Conservation (phyloP, 2,329 filamentous ascomycete genomes). For the Xylariaceae sp. region DNA sequence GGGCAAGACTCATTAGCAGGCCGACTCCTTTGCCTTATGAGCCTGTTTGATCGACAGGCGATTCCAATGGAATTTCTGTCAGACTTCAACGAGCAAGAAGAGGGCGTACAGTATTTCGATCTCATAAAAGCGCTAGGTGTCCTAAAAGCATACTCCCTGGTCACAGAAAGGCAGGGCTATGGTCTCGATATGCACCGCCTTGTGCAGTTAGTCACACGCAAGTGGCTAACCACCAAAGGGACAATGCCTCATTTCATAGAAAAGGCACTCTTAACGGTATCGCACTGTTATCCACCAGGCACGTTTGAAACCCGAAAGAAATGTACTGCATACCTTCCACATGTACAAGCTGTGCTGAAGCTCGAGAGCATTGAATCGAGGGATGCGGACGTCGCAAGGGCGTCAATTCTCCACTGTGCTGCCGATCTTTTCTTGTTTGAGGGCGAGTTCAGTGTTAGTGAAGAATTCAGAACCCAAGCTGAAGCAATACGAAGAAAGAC, state of each 20-base stretch:
- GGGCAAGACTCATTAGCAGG: slow-evolving; percentile 24
- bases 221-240: slow-evolving; percentile 28
- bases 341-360: no score
- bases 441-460: no score
- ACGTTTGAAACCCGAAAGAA: no score
- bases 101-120: slow-evolving; percentile 19
- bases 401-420: no score
- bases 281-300: no score
- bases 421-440: no score
- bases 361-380: no score
- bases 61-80: slow-evolving; percentile 31
- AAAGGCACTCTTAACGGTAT: neutral
- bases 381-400: no score
- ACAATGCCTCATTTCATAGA: slow-evolving; percentile 12
- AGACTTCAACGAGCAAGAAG: slow-evolving; percentile 7
- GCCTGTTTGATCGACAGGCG: slow-evolving; percentile 30
- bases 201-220: slow-evolving; percentile 33
- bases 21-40: slow-evolving; percentile 34
- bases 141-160: neutral
- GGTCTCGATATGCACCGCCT: slow-evolving; percentile 34
- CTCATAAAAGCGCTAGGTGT: slow-evolving; percentile 1
- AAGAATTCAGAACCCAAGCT: no score
- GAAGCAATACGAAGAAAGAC: no score
- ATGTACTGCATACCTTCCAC: no score
- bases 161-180: slow-evolving; percentile 11